Evolutionary conservation across 2,329 filamentous ascomycete species (phyloP).

Genomic region (Pyrenochaeta sp.): DNA sequence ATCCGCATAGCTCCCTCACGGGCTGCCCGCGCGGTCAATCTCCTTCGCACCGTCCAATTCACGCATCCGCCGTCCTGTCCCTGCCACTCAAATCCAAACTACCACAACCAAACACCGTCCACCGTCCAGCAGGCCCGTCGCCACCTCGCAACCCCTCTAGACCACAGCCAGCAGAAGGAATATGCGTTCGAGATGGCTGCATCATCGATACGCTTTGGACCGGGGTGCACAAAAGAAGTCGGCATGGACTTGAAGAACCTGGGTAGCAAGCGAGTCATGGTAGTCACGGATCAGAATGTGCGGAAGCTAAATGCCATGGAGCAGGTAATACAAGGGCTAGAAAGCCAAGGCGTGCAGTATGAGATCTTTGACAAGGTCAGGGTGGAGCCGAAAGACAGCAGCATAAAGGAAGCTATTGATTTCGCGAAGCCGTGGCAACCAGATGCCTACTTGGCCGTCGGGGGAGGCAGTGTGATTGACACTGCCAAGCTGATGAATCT

Average conservation of each 20-base stretch:
- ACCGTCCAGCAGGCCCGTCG: constrained; percentile 63
- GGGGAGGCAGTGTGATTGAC: constrained; percentile 92
- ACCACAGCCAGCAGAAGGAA: constrained; percentile 79
- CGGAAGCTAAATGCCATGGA: constrained; percentile 86
- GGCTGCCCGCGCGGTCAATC: constrained; percentile 69
- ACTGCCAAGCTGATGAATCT: constrained; percentile 99
- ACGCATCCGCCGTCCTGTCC: constrained; percentile 92
- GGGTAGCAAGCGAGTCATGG: constrained; percentile 83
- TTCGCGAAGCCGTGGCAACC: constrained; percentile 82
- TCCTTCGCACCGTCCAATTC: constrained; percentile 90
- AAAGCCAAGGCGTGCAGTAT: constrained; percentile 79
- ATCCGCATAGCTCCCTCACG: constrained; percentile 52
- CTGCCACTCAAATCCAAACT: constrained; percentile 89
- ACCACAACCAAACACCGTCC: constrained; percentile 61
- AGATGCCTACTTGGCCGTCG: constrained; percentile 93
- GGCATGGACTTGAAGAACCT: constrained; percentile 98
- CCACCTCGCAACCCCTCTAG: constrained; percentile 78
- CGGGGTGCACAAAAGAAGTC: constrained; percentile 91
- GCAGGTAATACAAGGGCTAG: constrained; percentile 83
- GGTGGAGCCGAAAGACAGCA: constrained; percentile 94
- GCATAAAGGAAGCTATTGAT: constrained; percentile 86
- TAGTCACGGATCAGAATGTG: constrained; percentile 89
- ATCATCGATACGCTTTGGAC: constrained; percentile 91
- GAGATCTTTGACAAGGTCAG: constrained; percentile 81
- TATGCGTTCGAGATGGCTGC: constrained; percentile 99